These are phyloP conservation scores for Nemania bipapillata DNA, from an alignment of 2,329 filamentous ascomycete genomes.

Conservation along the genomic window DNA sequence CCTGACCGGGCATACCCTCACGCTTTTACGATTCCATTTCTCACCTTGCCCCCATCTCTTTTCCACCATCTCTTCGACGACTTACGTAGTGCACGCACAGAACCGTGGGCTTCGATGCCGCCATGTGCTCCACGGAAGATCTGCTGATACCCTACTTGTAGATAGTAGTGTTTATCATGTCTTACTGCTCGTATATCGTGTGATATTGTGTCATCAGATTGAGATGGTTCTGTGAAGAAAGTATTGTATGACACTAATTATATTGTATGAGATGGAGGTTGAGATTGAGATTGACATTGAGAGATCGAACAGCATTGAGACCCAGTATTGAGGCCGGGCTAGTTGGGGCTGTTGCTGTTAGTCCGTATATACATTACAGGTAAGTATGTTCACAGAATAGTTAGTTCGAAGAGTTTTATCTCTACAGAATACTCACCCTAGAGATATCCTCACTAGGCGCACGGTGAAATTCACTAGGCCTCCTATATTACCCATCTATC, in stretches of 20 bases:
- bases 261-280: too few species aligned
- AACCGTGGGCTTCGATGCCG: constrained; percentile 18
- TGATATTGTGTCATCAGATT: constrained; percentile 33
- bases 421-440: too few species aligned
- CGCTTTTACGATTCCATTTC: not conserved
- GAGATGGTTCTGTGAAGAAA: constrained; percentile 2
- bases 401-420: too few species aligned
- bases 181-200: constrained; percentile 29
- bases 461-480: not conserved
- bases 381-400: too few species aligned
- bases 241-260: too few species aligned
- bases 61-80: not conserved
- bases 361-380: too few species aligned
- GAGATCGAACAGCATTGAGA: too few species aligned
- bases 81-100: constrained; percentile 1
- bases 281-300: too few species aligned
- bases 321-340: constrained; percentile 1
- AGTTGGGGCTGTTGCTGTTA: not conserved
- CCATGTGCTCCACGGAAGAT: constrained; percentile 19
- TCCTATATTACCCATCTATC: not conserved
- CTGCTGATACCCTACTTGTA: constrained; percentile 8
- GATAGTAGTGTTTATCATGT: constrained; percentile 13
- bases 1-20: too few species aligned
- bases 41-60: not conserved
- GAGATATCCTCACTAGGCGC: too few species aligned